A percentile compares a stretch with the other conserved stretches of the same genome.
Conservation (phyloP, 1,284 basidiomycete species). For the Porodaedalea pini region DNA sequence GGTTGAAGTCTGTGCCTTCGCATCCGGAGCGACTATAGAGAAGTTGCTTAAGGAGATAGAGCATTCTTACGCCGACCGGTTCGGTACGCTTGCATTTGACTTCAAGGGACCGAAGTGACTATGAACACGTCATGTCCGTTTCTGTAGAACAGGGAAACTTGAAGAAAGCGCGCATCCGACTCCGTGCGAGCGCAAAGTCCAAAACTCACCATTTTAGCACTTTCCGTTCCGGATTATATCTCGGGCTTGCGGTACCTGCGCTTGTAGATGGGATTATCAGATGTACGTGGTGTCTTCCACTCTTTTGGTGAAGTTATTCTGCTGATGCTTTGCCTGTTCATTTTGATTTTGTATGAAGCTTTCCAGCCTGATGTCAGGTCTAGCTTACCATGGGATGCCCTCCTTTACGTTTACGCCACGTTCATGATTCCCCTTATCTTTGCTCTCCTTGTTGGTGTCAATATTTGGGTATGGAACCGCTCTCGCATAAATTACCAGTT, state of each 20-base stretch:
- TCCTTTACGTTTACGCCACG: conserved; percentile 81
- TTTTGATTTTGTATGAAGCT: conserved; percentile 38
- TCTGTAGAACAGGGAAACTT: conserved; percentile 74
- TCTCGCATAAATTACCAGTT: conserved; percentile 87
- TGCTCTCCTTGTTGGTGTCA: conserved; percentile 74
- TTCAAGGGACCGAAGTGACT: conserved; percentile 17
- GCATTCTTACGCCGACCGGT: conserved; percentile 65
- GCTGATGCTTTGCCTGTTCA: background rate
- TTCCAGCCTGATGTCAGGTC: conserved; percentile 55
- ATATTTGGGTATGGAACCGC: conserved; percentile 74
- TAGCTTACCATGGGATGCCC: conserved; percentile 66
- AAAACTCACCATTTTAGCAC: conserved; percentile 76
- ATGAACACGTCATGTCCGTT: conserved; percentile 21
- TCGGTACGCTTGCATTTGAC: conserved; percentile 50
- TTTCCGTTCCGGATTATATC: conserved; percentile 70
- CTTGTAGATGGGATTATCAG: conserved; percentile 64
- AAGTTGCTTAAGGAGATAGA: conserved; percentile 74
- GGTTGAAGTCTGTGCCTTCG: conserved; percentile 62
- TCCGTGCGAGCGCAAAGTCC: conserved; percentile 54
- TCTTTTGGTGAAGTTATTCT: conserved; percentile 4
- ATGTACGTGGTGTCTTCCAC: conserved; percentile 43
- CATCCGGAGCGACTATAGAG: conserved; percentile 59
- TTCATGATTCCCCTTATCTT: conserved; percentile 78
- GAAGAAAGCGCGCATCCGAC: conserved; percentile 70
- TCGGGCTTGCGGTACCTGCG: conserved; percentile 81